Evolutionary conservation across 768 basidiomycete genomes (phyloP), one percentile per base, ranked within the genome.

Genomic region (Aureoboletus auriporus): DNA sequence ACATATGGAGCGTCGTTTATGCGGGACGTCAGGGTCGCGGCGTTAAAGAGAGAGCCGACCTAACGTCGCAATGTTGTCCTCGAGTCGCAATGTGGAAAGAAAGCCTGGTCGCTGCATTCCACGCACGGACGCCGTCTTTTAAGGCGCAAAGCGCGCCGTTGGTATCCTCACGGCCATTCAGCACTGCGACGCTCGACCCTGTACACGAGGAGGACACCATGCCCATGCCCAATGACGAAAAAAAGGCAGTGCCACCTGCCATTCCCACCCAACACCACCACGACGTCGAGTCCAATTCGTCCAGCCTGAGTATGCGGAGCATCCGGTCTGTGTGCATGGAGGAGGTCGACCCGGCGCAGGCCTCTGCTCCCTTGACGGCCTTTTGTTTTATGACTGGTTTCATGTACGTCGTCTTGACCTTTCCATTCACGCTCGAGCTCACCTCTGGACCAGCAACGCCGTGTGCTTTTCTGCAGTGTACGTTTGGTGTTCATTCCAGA

Each of bases 401-500:
- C 68, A 80, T 86, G 86, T 86, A 50, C 55, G 84, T 71, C 11
- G 1, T 8, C 17, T 8, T 14, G 8, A 8, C 14, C 27, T 35
- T 46, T 20, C 27, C 42, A n/a, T 16, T 37, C 37, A 28, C 5
- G 39, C 11, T 38, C 9, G 3, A 46, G 42, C 1, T 13, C 39
- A 6, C 4, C 52, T 50, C 12, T 51, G 36, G 12, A 4, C 13
- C 52, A 89, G 86, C 12, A 84, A 87, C 58, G 78, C 79, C 2
- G 72, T 90, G 27, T 82, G 80, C 4, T 91, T 91, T 70, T 80
- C 86, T 38, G 84, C 89, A 2, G 71, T 89, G 40, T 91, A 82
- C 64, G 80, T 91, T 11, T 92, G 89, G 87, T 86, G 84, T 64
- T 88, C 84, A 12, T 91, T 90, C 66, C 89, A 91, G 66, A 90